Evolutionary conservation across 1,284 basidiomycete species (phyloP).

Genomic region (Cutaneotrichosporon mucoides): DNA sequence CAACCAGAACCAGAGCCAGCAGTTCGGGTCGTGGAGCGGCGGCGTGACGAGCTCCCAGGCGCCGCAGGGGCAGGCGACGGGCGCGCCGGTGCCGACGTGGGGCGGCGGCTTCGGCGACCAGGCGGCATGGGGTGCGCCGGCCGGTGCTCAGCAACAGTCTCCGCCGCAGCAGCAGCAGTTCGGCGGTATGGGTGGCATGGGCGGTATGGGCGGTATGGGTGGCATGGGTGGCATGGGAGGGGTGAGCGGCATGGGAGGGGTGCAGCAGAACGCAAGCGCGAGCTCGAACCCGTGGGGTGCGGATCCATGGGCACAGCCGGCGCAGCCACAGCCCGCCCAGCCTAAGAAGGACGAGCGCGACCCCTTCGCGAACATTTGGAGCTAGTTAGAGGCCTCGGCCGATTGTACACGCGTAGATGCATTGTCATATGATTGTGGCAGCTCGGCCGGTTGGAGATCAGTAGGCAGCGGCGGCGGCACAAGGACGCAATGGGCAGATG

Average conservation of each 20-base stretch:
- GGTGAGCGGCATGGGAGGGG: no score
- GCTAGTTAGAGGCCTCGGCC: not conserved
- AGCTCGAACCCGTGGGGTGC: not conserved
- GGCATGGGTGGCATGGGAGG: not conserved
- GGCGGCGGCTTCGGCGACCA: conserved; percentile 33
- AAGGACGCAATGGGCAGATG: no score
- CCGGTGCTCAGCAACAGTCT: not conserved
- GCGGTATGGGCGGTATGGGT: conserved; percentile 9
- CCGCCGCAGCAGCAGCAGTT: not conserved
- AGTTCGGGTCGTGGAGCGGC: conserved; percentile 37
- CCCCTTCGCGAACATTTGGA: conserved; percentile 19
- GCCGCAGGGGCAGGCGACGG: conserved; percentile 22
- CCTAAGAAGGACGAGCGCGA: conserved; percentile 34
- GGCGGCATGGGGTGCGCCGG: conserved; percentile 33
- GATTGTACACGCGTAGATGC: conserved; percentile 4
- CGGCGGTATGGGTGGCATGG: not conserved
- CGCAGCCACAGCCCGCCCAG: conserved; percentile 10
- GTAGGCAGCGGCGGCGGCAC: not conserved
- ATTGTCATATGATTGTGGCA: not conserved
- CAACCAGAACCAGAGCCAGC: conserved; percentile 8
- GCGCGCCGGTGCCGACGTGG: conserved; percentile 27
- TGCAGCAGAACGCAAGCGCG: no score
- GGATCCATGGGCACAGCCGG: conserved; percentile 28
- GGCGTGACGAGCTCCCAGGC: conserved; percentile 32
- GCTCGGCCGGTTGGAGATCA: not conserved